Evolutionary conservation across 176 grass and related monocot species (phyloP).

Genomic region (Zea mays): DNA sequence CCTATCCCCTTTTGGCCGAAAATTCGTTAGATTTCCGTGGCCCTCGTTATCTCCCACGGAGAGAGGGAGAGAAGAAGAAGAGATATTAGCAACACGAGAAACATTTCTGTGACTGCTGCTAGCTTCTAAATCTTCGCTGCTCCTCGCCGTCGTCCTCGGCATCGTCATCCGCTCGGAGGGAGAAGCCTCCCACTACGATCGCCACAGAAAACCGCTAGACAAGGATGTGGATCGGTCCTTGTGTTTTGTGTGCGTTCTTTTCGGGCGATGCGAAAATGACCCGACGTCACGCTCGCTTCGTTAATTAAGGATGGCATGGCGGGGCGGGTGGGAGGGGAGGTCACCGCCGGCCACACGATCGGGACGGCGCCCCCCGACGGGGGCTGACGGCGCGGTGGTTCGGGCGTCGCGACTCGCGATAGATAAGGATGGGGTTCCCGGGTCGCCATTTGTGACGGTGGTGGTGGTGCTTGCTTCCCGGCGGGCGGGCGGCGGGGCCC

Average conservation of each 20-base stretch:
- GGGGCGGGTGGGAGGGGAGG: background rate
- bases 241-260: conserved; percentile 6
- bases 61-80: background rate
- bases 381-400: conserved; percentile 28
- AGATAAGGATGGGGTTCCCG: conserved; percentile 40
- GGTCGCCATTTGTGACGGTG: conserved; percentile 19
- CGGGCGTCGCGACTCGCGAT: background rate
- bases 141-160: background rate
- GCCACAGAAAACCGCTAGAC: background rate
- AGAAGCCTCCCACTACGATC: background rate
- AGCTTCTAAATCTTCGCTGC: background rate
- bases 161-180: conserved; percentile 2
- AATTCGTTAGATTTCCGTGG: conserved; percentile 8
- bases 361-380: conserved; percentile 24
- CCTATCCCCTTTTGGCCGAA: conserved; percentile 33
- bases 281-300: conserved; percentile 34
- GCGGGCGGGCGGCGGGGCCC: background rate
- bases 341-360: conserved; percentile 32
- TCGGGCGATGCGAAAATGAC: conserved; percentile 26
- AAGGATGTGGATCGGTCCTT: background rate
- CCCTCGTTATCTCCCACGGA: conserved; percentile 39
- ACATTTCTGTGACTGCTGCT: background rate
- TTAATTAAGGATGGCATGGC: background rate
- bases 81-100: conserved; percentile 29
- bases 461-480: background rate